Percentiles rank a stretch among this genome's conserved stretches.
phyloP scores from a whole-genome alignment of 2,329 filamentous ascomycete genomes.

The Zymoseptoria tritici region DNA sequence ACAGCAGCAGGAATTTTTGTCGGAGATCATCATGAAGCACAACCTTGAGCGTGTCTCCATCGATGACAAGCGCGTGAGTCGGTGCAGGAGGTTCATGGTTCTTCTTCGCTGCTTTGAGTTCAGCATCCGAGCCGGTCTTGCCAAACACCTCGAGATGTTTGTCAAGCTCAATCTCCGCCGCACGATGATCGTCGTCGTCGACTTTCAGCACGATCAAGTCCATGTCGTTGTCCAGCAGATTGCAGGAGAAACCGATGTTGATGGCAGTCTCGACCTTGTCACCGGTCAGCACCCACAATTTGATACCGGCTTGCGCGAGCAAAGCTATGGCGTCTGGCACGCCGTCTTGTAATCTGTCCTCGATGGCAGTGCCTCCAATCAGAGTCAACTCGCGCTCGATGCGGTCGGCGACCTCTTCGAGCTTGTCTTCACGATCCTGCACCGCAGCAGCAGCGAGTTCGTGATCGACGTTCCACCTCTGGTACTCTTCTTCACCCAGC shows the following conservation, averaged over 20 bases:
- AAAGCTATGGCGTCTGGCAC: slow-evolving; percentile 93
- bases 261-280: slow-evolving; percentile 99
- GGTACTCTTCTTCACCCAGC: slow-evolving; percentile 74
- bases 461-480: slow-evolving; percentile 76
- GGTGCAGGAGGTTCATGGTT: slow-evolving; percentile 80
- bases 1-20: slow-evolving; percentile 88
- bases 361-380: slow-evolving; percentile 90
- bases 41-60: slow-evolving; percentile 86
- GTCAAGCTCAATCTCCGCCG: slow-evolving; percentile 65
- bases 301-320: slow-evolving; percentile 88
- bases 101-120: slow-evolving; percentile 68
- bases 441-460: slow-evolving; percentile 79
- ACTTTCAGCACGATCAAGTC: slow-evolving; percentile 87
- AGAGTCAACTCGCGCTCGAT: slow-evolving; percentile 87
- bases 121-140: slow-evolving; percentile 76
- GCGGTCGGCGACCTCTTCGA: slow-evolving; percentile 79
- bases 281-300: slow-evolving; percentile 95
- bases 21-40: slow-evolving; percentile 74
- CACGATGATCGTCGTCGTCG: slow-evolving; percentile 60
- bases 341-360: slow-evolving; percentile 92
- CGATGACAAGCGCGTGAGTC: slow-evolving; percentile 89
- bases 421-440: slow-evolving; percentile 80
- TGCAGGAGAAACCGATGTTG: slow-evolving; percentile 99
- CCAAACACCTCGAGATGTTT: slow-evolving; percentile 64
- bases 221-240: slow-evolving; percentile 95